These are phyloP conservation scores for Cladosporium colombiae DNA, from an alignment of 2,329 filamentous ascomycete species.

Conservation along the genomic window DNA sequence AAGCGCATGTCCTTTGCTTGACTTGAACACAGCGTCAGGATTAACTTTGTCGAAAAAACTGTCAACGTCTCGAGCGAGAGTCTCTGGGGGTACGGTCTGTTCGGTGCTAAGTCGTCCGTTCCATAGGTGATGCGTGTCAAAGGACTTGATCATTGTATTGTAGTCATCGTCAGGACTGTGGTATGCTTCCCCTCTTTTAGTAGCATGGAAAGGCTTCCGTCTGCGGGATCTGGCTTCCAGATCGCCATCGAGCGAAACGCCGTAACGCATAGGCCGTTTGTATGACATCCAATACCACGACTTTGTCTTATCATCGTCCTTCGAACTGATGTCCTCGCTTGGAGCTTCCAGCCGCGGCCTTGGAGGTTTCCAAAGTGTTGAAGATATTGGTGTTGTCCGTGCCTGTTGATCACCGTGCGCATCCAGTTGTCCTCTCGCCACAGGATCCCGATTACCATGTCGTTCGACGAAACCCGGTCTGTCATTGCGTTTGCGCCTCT, in stretches of 20 bases:
- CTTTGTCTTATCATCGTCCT: neutral
- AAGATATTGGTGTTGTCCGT: neutral
- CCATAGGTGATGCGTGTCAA: slow-evolving; percentile 5
- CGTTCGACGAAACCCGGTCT: slow-evolving; percentile 6
- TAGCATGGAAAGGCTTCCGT: slow-evolving; percentile 4
- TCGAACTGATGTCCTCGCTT: neutral
- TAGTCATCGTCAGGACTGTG: neutral
- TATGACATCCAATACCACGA: slow-evolving; percentile 6
- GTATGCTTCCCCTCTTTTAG: neutral
- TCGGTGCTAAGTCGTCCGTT: neutral
- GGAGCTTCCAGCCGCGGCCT: neutral
- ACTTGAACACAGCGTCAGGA: neutral
- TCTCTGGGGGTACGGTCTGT: neutral
- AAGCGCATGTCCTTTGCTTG: neutral
- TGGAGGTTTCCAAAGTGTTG: too few relatives aligned
- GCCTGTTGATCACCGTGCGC: neutral
- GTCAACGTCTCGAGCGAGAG: neutral
- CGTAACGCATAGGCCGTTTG: neutral
- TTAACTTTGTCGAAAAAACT: neutral
- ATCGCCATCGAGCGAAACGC: neutral
- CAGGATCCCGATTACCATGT: neutral
- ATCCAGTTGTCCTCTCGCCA: neutral
- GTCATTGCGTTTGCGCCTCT: neutral
- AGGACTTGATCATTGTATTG: neutral
- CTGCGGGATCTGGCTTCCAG: neutral